Percentiles rank a stretch among this genome's conserved stretches.
phyloP scores from a whole-genome alignment of 192 early-diverging fungal genomes.

The Chytriomyces sp. region DNA sequence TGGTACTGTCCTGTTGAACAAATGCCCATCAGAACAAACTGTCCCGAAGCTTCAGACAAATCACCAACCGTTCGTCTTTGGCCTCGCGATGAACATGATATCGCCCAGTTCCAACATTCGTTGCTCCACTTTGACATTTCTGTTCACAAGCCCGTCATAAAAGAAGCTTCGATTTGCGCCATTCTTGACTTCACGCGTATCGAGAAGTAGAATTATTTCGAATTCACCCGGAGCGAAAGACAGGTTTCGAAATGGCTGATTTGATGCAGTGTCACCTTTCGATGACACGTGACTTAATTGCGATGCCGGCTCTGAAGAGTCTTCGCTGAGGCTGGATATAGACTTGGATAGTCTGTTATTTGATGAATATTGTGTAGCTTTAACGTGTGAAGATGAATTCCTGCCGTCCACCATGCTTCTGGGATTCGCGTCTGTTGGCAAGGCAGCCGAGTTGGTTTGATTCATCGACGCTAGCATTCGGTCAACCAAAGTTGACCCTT shows the following conservation, averaged over 20 bases:
- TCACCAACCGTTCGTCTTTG: conserved; percentile 10
- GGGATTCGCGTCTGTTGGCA: not conserved
- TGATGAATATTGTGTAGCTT: not conserved
- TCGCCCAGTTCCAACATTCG: conserved; percentile 84
- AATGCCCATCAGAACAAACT: conserved; percentile 17
- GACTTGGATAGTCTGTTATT: not conserved
- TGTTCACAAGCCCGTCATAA: conserved; percentile 63
- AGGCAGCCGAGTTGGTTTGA: not conserved
- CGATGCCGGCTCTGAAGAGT: too few species aligned
- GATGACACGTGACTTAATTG: too few species aligned
- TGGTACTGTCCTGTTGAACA: not conserved
- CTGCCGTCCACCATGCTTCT: conserved; percentile 9
- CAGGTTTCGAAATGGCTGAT: not conserved
- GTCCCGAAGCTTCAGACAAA: too few species aligned
- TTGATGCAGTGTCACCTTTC: too few species aligned
- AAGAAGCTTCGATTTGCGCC: conserved; percentile 73
- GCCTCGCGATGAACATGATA: conserved; percentile 82
- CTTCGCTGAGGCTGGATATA: too few species aligned
- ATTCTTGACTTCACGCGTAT: conserved; percentile 80
- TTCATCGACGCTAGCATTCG: conserved; percentile 19
- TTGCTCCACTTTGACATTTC: conserved; percentile 65
- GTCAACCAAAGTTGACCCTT: conserved; percentile 67
- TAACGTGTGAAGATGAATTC: too few species aligned
- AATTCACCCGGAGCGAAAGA: conserved; percentile 47
- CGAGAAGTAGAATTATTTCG: conserved; percentile 77